Evolutionary conservation across 305 asterid species (phyloP).

Genomic region (Solanum aculeatissimum): DNA sequence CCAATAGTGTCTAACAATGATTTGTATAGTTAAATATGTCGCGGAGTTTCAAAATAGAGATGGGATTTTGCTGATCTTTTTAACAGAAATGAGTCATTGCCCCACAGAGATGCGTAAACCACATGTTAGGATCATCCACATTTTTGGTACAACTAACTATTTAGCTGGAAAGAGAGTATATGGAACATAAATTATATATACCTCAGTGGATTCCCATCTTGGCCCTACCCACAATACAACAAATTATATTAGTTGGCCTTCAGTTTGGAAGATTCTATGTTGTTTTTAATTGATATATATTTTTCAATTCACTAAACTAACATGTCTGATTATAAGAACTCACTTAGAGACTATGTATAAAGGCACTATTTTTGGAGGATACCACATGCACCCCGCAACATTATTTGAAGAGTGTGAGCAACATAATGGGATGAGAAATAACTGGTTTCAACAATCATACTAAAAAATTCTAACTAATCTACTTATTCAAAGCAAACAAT

Average conservation of each 20-base stretch:
- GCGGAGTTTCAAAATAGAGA: background rate
- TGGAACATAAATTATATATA: background rate
- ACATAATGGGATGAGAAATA: background rate
- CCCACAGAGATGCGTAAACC: constrained; percentile 36
- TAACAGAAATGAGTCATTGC: constrained; percentile 9
- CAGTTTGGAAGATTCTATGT: background rate
- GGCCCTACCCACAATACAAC: constrained; percentile 9
- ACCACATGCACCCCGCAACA: background rate
- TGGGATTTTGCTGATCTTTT: background rate
- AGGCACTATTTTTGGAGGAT: background rate
- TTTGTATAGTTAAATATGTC: background rate
- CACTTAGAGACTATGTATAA: background rate
- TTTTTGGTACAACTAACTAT: constrained; percentile 9
- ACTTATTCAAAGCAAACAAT: background rate
- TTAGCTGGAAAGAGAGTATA: constrained; percentile 19
- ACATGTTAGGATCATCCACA: constrained; percentile 18
- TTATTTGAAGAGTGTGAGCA: background rate
- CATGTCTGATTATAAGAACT: background rate
- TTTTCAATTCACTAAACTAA: background rate
- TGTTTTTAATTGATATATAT: background rate
- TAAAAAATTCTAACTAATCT: no score
- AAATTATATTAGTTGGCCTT: constrained; percentile 9
- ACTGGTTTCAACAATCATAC: background rate
- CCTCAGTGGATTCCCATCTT: constrained; percentile 22
- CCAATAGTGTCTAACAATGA: background rate